Evolutionary conservation across 768 basidiomycete genomes (phyloP), one percentile per base, ranked within the genome.

Genomic region (Tylopilus rubrobrunneus): DNA sequence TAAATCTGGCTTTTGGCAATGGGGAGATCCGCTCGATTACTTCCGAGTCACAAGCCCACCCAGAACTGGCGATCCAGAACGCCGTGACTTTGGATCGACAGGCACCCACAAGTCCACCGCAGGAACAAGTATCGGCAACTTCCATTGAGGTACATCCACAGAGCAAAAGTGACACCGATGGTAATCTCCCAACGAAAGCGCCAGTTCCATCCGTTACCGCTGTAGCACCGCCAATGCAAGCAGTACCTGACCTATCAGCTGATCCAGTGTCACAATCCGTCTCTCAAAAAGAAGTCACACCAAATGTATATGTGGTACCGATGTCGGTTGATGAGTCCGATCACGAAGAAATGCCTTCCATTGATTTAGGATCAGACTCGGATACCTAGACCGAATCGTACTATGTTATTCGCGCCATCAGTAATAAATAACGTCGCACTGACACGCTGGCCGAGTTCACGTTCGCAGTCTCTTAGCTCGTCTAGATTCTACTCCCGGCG

Each of bases 281-380:
- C 28, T 7, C 53, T 12, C 58, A 50, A 52, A 55, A 59, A 49
- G 37, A 10, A 21, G 50, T 56, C 40, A 25, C 11, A 19, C 21
- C 52, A 29, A 53, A 27, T 23, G 23, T 39, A 31, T 33, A 36
- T 8, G 23, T 29, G 34, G 51, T 47, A 8, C 48, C 59, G 11
- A 63, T 65, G 61, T 21, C 45, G 27, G 48, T 64, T 42, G 68
- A 68, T n/a, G 73, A 74, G n/a, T 74, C 83, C 4, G 86, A 89
- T 14, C 78, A 79, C n/a, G 86, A 88, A 57, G 85, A 85, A 56
- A 84, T 94, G 75, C 91, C 91, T 3, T 63, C 75, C 11, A 91
- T 94, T 36, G 80, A 92, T 65, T 73, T 90, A 74, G 83, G 78
- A 39, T 92, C 90, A 1, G 90, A 92, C 67, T 87, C 89, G 5